Evolutionary conservation across 257 asterid species (phyloP).

Genomic region (Nemophila menziesii): DNA sequence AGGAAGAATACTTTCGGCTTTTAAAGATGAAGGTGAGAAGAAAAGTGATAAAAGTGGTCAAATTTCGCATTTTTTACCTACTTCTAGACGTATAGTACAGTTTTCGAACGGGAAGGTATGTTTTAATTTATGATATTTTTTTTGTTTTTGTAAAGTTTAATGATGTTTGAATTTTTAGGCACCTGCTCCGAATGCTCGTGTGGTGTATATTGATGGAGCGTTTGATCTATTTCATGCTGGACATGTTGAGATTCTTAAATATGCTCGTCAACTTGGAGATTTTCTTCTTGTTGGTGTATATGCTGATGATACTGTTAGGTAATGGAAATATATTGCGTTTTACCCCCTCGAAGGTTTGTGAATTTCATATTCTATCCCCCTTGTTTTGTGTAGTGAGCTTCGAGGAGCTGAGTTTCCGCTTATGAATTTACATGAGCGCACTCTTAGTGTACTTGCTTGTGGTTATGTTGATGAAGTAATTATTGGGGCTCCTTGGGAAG

Average conservation of each 20-base stretch:
- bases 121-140: conserved; percentile 4
- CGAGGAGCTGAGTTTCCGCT: conserved; percentile 67
- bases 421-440: conserved; percentile 87
- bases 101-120: conserved; percentile 83
- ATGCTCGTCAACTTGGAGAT: conserved; percentile 80
- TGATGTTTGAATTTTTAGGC: conserved; percentile 51
- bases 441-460: conserved; percentile 86
- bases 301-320: conserved; percentile 72
- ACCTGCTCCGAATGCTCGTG: conserved; percentile 83
- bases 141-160: too few species aligned
- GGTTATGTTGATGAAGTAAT: conserved; percentile 95
- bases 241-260: conserved; percentile 88
- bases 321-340: conserved; percentile 9
- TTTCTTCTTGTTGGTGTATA: conserved; percentile 91
- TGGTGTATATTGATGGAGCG: conserved; percentile 93
- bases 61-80: conserved; percentile 74
- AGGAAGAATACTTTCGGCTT: conserved; percentile 79
- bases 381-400: conserved; percentile 45
- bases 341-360: too few species aligned
- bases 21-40: conserved; percentile 21
- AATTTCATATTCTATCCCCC: neutral
- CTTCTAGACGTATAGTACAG: conserved; percentile 91
- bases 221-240: conserved; percentile 98
- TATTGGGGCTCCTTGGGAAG: conserved; percentile 88
- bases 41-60: conserved; percentile 32